Percentiles rank a stretch among this genome's conserved stretches.
Evolutionary conservation across 1,139 yeast genomes (phyloP).

Genomic region (Eremothecium sinecaudum): DNA sequence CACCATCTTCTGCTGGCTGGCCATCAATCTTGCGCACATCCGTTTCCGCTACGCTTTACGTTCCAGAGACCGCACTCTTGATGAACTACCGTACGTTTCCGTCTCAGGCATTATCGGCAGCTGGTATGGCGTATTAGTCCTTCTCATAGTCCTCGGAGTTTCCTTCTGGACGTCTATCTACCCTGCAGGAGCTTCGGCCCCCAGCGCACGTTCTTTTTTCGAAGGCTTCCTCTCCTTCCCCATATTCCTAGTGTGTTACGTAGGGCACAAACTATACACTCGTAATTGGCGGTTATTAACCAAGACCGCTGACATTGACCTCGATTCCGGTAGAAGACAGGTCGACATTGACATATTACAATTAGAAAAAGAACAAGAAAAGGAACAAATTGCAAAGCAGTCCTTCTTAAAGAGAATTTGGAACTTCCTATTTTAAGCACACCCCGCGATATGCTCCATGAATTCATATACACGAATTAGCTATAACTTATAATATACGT

Average conservation of each 20-base stretch:
- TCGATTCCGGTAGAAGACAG: slow-evolving; percentile 64
- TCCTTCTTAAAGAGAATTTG: slow-evolving; percentile 48
- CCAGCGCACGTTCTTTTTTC: slow-evolving; percentile 52
- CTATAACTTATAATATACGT: too few relatives aligned
- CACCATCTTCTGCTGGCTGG: slow-evolving; percentile 58
- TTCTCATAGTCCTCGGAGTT: slow-evolving; percentile 44
- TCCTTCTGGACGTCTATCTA: slow-evolving; percentile 65
- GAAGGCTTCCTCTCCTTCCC: slow-evolving; percentile 54
- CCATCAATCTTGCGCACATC: slow-evolving; percentile 49
- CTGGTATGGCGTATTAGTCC: slow-evolving; percentile 39
- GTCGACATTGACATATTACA: slow-evolving; percentile 54
- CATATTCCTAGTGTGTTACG: slow-evolving; percentile 47
- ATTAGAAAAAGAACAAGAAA: slow-evolving; percentile 59
- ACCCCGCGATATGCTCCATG: too few relatives aligned
- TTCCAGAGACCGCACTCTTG: slow-evolving; percentile 42
- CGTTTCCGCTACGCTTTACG: slow-evolving; percentile 54
- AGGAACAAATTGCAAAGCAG: slow-evolving; percentile 42
- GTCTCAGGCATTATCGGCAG: slow-evolving; percentile 50
- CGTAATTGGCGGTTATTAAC: slow-evolving; percentile 43
- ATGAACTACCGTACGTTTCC: slow-evolving; percentile 45
- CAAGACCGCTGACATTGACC: slow-evolving; percentile 46
- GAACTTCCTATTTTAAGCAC: slow-evolving; percentile 50
- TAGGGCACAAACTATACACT: slow-evolving; percentile 49
- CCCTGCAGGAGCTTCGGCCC: slow-evolving; percentile 46
- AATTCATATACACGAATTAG: too few relatives aligned